Percentiles rank a stretch among this genome's conserved stretches.
Evolutionary conservation across 2,329 filamentous ascomycete genomes (phyloP).

Genomic region (Epichloe aotearoae): DNA sequence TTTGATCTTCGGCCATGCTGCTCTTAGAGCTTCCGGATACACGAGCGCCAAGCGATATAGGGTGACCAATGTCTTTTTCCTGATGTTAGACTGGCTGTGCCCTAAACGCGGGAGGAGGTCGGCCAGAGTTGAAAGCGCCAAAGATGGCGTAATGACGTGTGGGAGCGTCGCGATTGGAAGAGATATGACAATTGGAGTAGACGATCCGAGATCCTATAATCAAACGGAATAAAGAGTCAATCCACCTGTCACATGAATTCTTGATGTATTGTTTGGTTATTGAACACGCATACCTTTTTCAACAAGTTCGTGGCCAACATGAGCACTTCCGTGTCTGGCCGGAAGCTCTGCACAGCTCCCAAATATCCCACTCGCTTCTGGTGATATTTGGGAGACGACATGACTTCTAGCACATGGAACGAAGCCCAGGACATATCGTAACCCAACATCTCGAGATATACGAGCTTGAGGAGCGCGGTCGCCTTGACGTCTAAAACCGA

Average conservation of each 20-base stretch:
- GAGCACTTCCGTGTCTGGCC: conserved; percentile 87
- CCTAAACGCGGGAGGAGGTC: conserved; percentile 77
- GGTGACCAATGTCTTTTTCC: conserved; percentile 94
- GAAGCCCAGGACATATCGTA: conserved; percentile 99
- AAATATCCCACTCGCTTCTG: conserved; percentile 95
- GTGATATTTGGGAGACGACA: conserved; percentile 88
- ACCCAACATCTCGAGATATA: conserved; percentile 98
- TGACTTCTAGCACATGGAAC: conserved; percentile 96
- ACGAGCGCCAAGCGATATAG: conserved; percentile 86
- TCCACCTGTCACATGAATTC: neutral
- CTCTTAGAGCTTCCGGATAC: conserved; percentile 86
- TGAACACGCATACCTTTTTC: conserved; percentile 59
- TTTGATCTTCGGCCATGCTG: conserved; percentile 96
- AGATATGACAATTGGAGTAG: conserved; percentile 63
- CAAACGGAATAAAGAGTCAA: neutral
- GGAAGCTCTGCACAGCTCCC: conserved; percentile 89
- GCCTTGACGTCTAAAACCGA: conserved; percentile 68
- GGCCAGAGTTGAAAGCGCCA: conserved; percentile 77
- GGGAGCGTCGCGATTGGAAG: conserved; percentile 84
- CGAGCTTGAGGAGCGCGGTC: conserved; percentile 85
- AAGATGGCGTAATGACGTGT: conserved; percentile 82
- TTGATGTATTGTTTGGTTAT: neutral
- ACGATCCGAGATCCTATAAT: conserved; percentile 52
- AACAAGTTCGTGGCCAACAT: conserved; percentile 95
- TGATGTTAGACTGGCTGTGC: conserved; percentile 72